Base-by-base conservation (phyloP, 1,139 yeast genomes). In the Suhomyces ambrosiae region DNA sequence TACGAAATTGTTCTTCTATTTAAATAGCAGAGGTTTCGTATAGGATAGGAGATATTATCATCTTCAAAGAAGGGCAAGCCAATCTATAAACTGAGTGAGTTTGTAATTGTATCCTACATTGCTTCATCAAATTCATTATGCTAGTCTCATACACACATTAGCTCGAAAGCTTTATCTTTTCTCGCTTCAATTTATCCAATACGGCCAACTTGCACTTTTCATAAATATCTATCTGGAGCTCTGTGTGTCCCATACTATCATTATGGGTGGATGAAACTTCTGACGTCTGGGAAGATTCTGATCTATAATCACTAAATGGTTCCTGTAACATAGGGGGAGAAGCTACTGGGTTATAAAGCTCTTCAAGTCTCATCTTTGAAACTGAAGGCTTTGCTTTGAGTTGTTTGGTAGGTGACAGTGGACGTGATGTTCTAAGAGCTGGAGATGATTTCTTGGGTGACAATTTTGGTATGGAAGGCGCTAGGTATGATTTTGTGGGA, bases 141-240 rank as follows among this genome's bases (percentile, higher is more conserved):
- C n/a, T n/a, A n/a, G n/a, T n/a, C n/a, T n/a, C n/a, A n/a, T n/a
- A n/a, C n/a, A n/a, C n/a, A n/a, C n/a, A 18, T 23, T 23, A 24
- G 14, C 15, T 24, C 14, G 27, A n/a, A 24, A 42, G 18, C 33
- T 32, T 38, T n/a, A 18, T 30, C 34, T 39, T 47, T 40, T 61
- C 65, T 27, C 39, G 37, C 24, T 42, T 45, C 6, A 63, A 41
- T 36, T 58, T 57, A 11, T 56, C 61, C 9, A 40, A 32, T 2
- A 63, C 57, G 2, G 67, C 67, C 3, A 17, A 8, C 35, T 52
- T 52, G 42, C 69, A 63, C 45, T 61, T 63, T 16, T 56, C 60
- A 48, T 58, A 59, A 16, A 60, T 34, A 10, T 58, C 61, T 10
- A 39, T 21, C 10, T 40, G 35, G 10, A 34, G 19, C 13, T 43